phyloP scores from a whole-genome alignment of 179 eudicot genomes.

The Monotropa hypopitys region DNA sequence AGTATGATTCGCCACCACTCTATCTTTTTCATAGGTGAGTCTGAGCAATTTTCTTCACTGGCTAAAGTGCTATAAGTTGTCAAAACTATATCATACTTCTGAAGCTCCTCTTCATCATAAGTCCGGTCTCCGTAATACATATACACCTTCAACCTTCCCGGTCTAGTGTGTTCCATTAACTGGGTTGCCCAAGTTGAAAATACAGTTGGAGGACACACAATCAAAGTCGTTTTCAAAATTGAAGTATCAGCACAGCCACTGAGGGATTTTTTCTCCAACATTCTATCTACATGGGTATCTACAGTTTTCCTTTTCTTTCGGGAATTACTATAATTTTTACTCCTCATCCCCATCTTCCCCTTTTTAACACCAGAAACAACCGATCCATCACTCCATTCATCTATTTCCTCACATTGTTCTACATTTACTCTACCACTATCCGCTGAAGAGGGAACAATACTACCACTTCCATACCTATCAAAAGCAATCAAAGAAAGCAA shows the following conservation, averaged over 20 bases:
- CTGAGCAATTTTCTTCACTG: slow-evolving; percentile 27
- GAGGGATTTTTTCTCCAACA: slow-evolving; percentile 8
- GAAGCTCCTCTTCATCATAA: slow-evolving; percentile 42
- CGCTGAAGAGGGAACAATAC: not conserved
- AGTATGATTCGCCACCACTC: slow-evolving; percentile 82
- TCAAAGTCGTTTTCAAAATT: slow-evolving; percentile 37
- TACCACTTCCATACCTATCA: slow-evolving; percentile 28
- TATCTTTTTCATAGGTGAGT: slow-evolving; percentile 54
- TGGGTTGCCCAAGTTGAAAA: slow-evolving; percentile 80
- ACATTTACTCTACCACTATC: slow-evolving; percentile 8
- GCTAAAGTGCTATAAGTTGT: slow-evolving; percentile 67
- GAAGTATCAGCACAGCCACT: slow-evolving; percentile 2
- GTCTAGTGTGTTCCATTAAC: slow-evolving; percentile 50
- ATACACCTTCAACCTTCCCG: slow-evolving; percentile 48
- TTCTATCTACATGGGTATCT: slow-evolving; percentile 8
- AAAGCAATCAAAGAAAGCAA: slow-evolving; percentile 73
- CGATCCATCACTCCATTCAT: slow-evolving; percentile 11
- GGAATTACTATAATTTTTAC: slow-evolving; percentile 20
- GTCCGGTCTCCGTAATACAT: slow-evolving; percentile 78
- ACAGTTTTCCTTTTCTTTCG: slow-evolving; percentile 45
- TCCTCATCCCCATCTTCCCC: slow-evolving; percentile 33
- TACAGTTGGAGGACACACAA: slow-evolving; percentile 81
- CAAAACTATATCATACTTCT: slow-evolving; percentile 66
- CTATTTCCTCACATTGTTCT: slow-evolving; percentile 18
- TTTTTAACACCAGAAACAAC: slow-evolving; percentile 25